phyloP scores from a whole-genome alignment of 352 stramenopile species.

The Globisporangium spiculum region DNA sequence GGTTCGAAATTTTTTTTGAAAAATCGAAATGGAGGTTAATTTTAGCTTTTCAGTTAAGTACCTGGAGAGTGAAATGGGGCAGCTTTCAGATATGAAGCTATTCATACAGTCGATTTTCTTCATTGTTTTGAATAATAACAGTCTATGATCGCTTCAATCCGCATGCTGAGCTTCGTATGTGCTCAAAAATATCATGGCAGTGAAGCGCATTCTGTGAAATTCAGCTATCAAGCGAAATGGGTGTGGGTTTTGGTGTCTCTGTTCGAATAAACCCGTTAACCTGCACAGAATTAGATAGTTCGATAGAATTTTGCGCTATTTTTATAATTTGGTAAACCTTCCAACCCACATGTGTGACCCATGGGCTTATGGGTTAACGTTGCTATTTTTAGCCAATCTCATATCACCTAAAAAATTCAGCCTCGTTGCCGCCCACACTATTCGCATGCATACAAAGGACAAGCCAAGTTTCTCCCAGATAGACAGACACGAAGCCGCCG shows the following conservation, averaged over 20 bases:
- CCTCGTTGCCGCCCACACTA: constrained; percentile 5
- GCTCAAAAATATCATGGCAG: not conserved
- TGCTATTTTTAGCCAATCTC: not conserved
- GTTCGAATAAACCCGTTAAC: not conserved
- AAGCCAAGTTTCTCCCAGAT: constrained; percentile 6
- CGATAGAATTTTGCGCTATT: not conserved
- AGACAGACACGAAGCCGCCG: not conserved
- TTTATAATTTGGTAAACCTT: not conserved
- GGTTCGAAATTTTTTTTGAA: not conserved
- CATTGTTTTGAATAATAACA: not conserved
- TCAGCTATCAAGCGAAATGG: not conserved
- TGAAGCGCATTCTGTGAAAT: not conserved
- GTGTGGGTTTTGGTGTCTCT: not conserved
- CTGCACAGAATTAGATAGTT: not conserved
- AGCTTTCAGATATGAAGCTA: not conserved
- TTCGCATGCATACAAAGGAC: not conserved
- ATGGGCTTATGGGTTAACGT: not conserved
- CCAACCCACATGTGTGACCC: not conserved
- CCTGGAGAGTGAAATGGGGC: not conserved
- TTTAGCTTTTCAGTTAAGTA: not conserved
- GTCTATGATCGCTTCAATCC: not conserved
- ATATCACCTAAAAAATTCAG: constrained; percentile 6
- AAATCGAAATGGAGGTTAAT: not conserved
- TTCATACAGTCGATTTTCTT: not conserved
- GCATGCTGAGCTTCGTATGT: constrained; percentile 4